Evolutionary conservation across 1,284 basidiomycete species (phyloP).

Genomic region (Farysia itapuensis): DNA sequence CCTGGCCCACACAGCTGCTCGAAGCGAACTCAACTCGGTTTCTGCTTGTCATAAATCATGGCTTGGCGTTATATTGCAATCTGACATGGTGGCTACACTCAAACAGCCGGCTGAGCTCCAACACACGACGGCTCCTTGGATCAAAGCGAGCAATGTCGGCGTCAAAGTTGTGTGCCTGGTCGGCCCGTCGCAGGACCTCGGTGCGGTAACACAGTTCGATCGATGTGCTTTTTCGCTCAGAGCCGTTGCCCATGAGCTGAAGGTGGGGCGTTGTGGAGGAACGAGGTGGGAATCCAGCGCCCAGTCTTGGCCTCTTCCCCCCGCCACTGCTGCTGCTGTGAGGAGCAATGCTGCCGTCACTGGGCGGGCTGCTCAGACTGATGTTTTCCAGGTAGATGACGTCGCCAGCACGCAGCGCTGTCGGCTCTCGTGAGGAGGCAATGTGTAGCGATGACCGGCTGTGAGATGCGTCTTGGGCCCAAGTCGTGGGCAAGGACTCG

Average conservation of each 20-base stretch:
- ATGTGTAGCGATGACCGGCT: no score
- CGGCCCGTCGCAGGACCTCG: not conserved
- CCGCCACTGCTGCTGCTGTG: not conserved
- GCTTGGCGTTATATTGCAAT: no score
- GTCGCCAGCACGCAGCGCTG: constrained; percentile 6
- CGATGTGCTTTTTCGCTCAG: not conserved
- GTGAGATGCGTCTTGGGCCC: not conserved
- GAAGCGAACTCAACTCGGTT: no score
- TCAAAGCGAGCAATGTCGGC: constrained; percentile 10
- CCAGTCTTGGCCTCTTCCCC: not conserved
- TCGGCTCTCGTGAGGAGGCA: not conserved
- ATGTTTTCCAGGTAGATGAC: constrained; percentile 11
- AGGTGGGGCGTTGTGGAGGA: not conserved
- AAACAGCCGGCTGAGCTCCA: not conserved
- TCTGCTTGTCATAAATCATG: no score
- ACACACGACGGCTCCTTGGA: constrained; percentile 2
- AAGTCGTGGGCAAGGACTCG: not conserved
- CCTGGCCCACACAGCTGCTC: no score
- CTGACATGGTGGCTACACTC: no score
- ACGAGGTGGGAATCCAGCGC: constrained; percentile 6
- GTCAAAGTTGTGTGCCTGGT: constrained; percentile 9
- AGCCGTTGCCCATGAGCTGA: not conserved
- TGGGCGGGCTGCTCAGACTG: constrained; percentile 3
- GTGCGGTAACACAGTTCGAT: not conserved
- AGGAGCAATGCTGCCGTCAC: not conserved